Evolutionary conservation across 2,329 filamentous ascomycete species (phyloP).

Genomic region (Fusarium transvaalense): DNA sequence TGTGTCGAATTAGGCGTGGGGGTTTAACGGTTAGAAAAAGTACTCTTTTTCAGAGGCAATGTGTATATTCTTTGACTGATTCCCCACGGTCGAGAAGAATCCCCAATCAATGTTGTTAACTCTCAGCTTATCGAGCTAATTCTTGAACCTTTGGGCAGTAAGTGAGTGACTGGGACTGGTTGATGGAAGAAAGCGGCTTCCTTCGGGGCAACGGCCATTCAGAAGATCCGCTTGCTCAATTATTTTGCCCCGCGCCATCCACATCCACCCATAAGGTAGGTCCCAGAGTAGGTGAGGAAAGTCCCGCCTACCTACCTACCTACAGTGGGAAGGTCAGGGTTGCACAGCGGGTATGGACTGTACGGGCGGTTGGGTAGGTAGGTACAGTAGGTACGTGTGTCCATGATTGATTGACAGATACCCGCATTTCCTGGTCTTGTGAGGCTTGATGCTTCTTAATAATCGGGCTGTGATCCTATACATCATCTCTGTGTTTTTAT

Average conservation of each 20-base stretch:
- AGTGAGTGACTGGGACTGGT: background rate
- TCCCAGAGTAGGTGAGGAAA: too few species aligned
- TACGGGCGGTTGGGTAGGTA: too few species aligned
- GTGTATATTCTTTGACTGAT: background rate
- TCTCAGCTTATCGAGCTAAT: background rate
- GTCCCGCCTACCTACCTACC: background rate
- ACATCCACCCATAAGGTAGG: too few species aligned
- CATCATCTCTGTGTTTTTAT: background rate
- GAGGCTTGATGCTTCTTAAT: constrained; percentile 19
- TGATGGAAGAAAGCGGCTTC: constrained; percentile 20
- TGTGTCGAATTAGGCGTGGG: background rate
- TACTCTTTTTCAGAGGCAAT: background rate
- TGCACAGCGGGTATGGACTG: constrained; percentile 1
- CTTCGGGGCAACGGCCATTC: constrained; percentile 45
- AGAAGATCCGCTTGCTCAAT: constrained; percentile 42
- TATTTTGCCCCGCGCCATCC: constrained; percentile 24
- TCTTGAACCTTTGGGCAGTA: background rate
- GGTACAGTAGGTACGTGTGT: constrained; percentile 7
- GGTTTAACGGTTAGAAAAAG: background rate
- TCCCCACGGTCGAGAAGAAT: background rate
- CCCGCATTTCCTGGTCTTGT: constrained; percentile 28
- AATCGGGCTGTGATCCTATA: constrained; percentile 13
- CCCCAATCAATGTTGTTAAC: background rate
- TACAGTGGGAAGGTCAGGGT: constrained; percentile 1
- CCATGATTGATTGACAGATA: constrained; percentile 10